phyloP scores from a whole-genome alignment of 306 rosid species.

The Rosa rugosa region DNA sequence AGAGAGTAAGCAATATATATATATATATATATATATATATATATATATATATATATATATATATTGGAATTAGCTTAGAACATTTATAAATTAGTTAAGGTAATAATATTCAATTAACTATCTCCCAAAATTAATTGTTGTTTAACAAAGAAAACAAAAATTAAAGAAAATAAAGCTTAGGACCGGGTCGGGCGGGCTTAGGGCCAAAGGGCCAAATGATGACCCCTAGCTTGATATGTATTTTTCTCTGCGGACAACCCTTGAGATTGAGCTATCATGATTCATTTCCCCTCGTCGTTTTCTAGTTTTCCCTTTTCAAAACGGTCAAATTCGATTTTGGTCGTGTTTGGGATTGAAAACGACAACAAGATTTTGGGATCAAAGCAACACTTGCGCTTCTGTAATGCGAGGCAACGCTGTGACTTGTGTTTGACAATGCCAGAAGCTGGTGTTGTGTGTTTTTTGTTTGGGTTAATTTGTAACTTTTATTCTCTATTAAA shows the following conservation, averaged over 20 bases:
- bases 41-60: too few relatives aligned
- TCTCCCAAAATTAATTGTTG: too few relatives aligned
- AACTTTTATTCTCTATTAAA: background rate
- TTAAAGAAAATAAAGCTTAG: too few relatives aligned
- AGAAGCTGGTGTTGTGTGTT: background rate
- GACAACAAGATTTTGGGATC: background rate
- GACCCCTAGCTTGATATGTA: background rate
- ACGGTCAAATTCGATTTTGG: background rate
- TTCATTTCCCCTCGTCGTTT: background rate
- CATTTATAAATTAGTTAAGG: too few relatives aligned
- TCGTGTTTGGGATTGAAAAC: constrained; percentile 3
- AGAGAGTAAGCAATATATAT: too few relatives aligned
- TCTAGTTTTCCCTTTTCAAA: background rate
- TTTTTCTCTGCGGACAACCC: background rate
- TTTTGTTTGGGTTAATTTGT: background rate
- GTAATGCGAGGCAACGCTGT: background rate
- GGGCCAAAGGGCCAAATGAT: too few relatives aligned
- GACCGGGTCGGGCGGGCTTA: too few relatives aligned
- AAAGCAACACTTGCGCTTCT: too few relatives aligned
- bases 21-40: too few relatives aligned
- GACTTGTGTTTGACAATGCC: background rate
- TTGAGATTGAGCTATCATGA: constrained; percentile 8
- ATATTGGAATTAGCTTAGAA: too few relatives aligned
- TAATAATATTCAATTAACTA: too few relatives aligned
- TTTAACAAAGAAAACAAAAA: too few relatives aligned